Evolutionary conservation across 2,329 filamentous ascomycete species (phyloP), one percentile per base, ranked within the genome.

Genomic region (Delphinella strobiligena): DNA sequence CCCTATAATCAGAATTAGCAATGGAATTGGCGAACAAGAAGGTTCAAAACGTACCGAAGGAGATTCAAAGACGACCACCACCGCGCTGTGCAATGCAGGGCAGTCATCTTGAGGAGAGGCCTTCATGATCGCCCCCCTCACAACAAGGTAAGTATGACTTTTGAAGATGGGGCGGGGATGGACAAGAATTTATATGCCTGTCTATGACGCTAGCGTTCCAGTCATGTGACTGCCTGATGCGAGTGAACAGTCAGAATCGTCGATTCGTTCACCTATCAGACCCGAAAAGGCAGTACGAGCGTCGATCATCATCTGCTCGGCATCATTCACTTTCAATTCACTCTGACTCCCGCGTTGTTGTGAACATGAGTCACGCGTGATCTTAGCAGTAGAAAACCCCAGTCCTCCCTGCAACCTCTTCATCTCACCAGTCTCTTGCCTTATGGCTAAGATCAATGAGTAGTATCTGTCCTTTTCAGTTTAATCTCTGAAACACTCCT

Each of bases 11-110:
- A n/a, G n/a, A n/a, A n/a, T n/a, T n/a, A n/a, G n/a, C n/a, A n/a
- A n/a, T n/a, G n/a, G n/a, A n/a, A n/a, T n/a, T n/a, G n/a, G n/a
- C n/a, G n/a, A n/a, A n/a, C n/a, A n/a, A n/a, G n/a, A n/a, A n/a
- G n/a, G n/a, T n/a, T n/a, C n/a, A n/a, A n/a, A n/a, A n/a, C n/a
- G n/a, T n/a, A n/a, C n/a, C n/a, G n/a, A n/a, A n/a, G n/a, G n/a
- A 27, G 22, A 7, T 12, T 27, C 7, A 27, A 7, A 27, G 22
- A 27, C 7, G 22, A 19, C 30, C 41, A 19, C 27, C 24, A 18
- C 31, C 41, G 36, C 41, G 41, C 41, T 43, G 41, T 43, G 41
- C 41, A 43, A 43, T 43, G 41, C 36, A 43, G 31, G 17, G 19
- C 22, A 30, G 31, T 16, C 17, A 17, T 29, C 22, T 15, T 29